phyloP scores from a whole-genome alignment of 1,284 basidiomycete species.

The Chondrostereum purpureum region DNA sequence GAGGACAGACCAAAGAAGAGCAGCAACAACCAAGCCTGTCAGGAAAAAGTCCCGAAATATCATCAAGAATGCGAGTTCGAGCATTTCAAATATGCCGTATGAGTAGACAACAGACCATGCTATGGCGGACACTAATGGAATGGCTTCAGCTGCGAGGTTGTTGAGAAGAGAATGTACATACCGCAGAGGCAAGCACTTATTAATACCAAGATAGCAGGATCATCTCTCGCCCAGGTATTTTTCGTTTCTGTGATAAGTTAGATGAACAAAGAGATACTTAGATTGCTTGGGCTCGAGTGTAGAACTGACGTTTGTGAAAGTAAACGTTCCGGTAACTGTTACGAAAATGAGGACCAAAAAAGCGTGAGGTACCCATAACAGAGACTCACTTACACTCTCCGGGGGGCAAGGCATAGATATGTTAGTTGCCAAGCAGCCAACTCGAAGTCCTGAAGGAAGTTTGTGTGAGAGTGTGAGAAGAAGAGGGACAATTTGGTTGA shows the following conservation, averaged over 20 bases:
- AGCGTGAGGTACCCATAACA: too few relatives aligned
- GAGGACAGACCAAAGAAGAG: conserved; percentile 66
- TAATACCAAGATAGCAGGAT: conserved; percentile 87
- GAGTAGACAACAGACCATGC: conserved; percentile 86
- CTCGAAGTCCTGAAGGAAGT: conserved; percentile 76
- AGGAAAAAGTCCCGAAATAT: conserved; percentile 83
- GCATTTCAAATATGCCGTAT: conserved; percentile 45
- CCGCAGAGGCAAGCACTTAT: conserved; percentile 72
- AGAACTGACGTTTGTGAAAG: conserved; percentile 80
- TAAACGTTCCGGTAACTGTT: conserved; percentile 85
- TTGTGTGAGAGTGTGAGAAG: not conserved
- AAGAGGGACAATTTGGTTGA: conserved; percentile 24
- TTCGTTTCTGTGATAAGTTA: conserved; percentile 73
- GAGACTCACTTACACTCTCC: conserved; percentile 70
- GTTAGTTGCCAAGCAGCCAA: conserved; percentile 90
- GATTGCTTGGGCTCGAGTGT: too few relatives aligned
- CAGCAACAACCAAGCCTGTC: conserved; percentile 67
- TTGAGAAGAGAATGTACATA: conserved; percentile 27
- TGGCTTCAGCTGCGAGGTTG: not conserved
- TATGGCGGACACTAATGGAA: conserved; percentile 58
- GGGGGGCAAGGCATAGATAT: conserved; percentile 84
- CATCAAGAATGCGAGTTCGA: conserved; percentile 73
- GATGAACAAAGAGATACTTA: conserved; percentile 6
- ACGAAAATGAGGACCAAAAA: too few relatives aligned
- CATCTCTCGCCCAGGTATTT: conserved; percentile 95